These are phyloP conservation scores for Fusarium vanettenii DNA, from an alignment of 2,329 filamentous ascomycete species.

Conservation along the genomic window DNA sequence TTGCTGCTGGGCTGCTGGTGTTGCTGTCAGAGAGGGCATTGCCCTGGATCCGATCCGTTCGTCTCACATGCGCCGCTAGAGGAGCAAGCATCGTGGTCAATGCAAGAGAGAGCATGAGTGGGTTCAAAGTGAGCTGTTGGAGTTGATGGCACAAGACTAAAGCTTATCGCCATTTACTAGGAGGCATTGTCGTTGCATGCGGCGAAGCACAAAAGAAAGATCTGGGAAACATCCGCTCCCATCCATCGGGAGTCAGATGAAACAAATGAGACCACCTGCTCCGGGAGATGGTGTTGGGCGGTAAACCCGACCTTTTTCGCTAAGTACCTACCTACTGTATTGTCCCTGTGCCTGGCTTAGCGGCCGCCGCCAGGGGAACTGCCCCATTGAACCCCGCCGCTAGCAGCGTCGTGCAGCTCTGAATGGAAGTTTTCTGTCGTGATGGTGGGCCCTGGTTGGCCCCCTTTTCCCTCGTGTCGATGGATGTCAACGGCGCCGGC, in stretches of 20 bases:
- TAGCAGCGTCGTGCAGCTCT: constrained; percentile 20
- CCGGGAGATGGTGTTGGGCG: constrained; percentile 20
- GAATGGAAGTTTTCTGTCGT: constrained; percentile 21
- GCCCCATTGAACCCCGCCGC: constrained; percentile 21
- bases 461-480: constrained; percentile 29
- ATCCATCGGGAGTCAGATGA: constrained; percentile 24
- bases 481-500: constrained; percentile 24
- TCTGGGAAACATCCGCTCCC: constrained; percentile 14
- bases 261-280: constrained; percentile 26
- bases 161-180: neutral
- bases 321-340: neutral
- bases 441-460: constrained; percentile 24
- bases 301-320: constrained; percentile 7
- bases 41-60: neutral
- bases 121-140: neutral
- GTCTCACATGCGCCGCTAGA: constrained; percentile 20
- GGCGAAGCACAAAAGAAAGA: constrained; percentile 7
- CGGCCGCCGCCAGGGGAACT: constrained; percentile 24
- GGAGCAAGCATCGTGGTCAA: neutral
- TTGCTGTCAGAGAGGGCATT: neutral
- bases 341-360: neutral
- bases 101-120: neutral
- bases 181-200: neutral
- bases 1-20: neutral
- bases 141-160: neutral